Evolutionary conservation across 2,329 filamentous ascomycete genomes (phyloP).

Genomic region (Fusarium pseudoanthophilum): DNA sequence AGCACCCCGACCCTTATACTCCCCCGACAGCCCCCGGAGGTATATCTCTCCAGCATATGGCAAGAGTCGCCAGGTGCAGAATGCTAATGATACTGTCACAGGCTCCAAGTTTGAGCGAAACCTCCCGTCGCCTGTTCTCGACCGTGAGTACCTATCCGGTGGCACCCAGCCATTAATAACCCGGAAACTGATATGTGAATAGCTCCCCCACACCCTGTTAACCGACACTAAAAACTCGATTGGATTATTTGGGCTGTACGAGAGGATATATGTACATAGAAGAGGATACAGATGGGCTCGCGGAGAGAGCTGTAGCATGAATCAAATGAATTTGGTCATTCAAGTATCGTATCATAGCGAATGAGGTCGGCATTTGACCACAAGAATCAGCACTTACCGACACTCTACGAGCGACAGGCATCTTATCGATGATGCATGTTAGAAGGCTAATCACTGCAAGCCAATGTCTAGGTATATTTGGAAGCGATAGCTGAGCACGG

Average conservation of each 20-base stretch:
- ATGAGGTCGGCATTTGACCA: not conserved
- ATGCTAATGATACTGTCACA: conserved; percentile 51
- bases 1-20: conserved; percentile 94
- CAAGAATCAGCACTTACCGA: not conserved
- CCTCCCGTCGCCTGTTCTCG: conserved; percentile 79
- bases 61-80: not conserved
- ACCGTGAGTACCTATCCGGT: conserved; percentile 70
- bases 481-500: not conserved
- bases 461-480: not conserved
- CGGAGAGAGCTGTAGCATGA: conserved; percentile 17
- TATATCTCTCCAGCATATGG: conserved; percentile 53
- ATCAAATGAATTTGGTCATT: conserved; percentile 31
- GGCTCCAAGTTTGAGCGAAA: conserved; percentile 98
- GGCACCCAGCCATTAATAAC: not conserved
- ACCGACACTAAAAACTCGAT: conserved; percentile 38
- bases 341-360: not conserved
- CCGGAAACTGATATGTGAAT: conserved; percentile 19
- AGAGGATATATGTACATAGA: conserved; percentile 37
- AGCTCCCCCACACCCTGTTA: conserved; percentile 46
- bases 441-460: not conserved
- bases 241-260: conserved; percentile 11
- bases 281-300: conserved; percentile 21
- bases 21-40: conserved; percentile 93
- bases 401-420: not conserved
- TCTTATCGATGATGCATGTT: not conserved